These are phyloP conservation scores for Raphidocelis subcapitata DNA, from an alignment of 139 green algal species.

Conservation along the genomic window DNA sequence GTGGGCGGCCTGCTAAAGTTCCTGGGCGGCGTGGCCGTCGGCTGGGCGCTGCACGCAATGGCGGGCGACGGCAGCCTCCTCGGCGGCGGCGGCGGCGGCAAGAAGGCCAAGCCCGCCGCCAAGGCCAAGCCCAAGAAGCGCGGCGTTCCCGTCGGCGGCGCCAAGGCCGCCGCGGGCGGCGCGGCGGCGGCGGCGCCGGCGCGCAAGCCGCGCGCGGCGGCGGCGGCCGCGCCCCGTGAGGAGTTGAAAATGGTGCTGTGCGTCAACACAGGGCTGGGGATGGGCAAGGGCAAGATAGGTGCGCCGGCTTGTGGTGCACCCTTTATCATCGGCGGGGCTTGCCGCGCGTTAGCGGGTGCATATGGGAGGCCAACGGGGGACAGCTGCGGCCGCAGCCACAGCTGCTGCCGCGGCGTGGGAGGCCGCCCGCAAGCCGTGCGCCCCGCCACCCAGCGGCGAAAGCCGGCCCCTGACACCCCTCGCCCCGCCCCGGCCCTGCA, in stretches of 20 bases:
- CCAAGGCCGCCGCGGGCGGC: neutral
- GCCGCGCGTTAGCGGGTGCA: too few relatives aligned
- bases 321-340: neutral
- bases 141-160: neutral
- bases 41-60: conserved; percentile 18
- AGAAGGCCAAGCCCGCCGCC: neutral
- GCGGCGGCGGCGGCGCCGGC: neutral
- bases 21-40: conserved; percentile 22
- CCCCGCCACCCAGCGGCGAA: neutral
- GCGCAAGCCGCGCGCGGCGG: neutral
- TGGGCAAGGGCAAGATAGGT: conserved; percentile 82
- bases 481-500: conserved; percentile 18
- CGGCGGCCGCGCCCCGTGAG: conserved; percentile 22
- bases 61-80: too few relatives aligned
- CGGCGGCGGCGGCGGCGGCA: neutral
- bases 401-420: neutral
- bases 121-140: neutral
- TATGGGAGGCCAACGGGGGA: neutral
- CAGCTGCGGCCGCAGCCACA: neutral
- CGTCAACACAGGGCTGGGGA: conserved; percentile 68
- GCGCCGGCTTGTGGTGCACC: neutral
- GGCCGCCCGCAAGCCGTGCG: neutral
- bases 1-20: conserved; percentile 28
- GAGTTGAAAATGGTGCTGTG: conserved; percentile 61
- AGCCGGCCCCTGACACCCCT: neutral